Evolutionary conservation across 2,329 filamentous ascomycete genomes (phyloP), one percentile per base, ranked within the genome.

Genomic region (Phaeosphaeria sp.): DNA sequence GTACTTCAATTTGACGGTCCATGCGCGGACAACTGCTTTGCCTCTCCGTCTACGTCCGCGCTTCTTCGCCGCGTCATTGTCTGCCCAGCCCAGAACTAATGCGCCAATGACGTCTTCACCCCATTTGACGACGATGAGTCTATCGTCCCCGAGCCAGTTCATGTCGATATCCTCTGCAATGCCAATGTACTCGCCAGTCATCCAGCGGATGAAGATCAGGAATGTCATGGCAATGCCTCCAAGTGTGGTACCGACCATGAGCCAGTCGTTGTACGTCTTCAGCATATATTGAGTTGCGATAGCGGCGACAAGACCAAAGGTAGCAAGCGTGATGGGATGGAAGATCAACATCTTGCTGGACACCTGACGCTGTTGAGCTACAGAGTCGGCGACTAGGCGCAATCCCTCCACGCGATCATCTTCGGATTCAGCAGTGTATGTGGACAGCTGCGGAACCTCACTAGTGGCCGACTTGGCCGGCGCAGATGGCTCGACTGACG

Each of bases 361-460:
- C 9, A 84, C 79, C 72, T 92, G 89, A 60, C 90, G 87, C 81
- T 95, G 92, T 78, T 96, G 90, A 36, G 91, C 90, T 50, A 96
- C 86, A 57, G 89, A 92, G 77, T 94, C 91, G 59, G 92, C 89
- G 41, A 96, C 84, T 20, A 96, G 85, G 62, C 85, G 85, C 51
- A 96, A 82, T 18, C 89, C 89, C 55, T 87, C 83, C 62, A 87
- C 79, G 72, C 89, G 87, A 73, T 93, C 89, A 51, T 82, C 73
- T 50, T 85, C 79, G 50, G 75, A 68, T 50, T 73, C 73, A 22
- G 82, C 75, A 15, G 79, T 75, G 65, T 87, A 85, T 51, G 90
- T 87, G 50, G 84, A 85, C 44, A 93, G 84, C 9, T 87, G 84
- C 6, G 89, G 83, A 58, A 84, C 77, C 42, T 58, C 67, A 30